Evolutionary conservation across 139 green algal species (phyloP), one percentile per base, ranked within the genome.

Genomic region (Chloropicon primus): DNA sequence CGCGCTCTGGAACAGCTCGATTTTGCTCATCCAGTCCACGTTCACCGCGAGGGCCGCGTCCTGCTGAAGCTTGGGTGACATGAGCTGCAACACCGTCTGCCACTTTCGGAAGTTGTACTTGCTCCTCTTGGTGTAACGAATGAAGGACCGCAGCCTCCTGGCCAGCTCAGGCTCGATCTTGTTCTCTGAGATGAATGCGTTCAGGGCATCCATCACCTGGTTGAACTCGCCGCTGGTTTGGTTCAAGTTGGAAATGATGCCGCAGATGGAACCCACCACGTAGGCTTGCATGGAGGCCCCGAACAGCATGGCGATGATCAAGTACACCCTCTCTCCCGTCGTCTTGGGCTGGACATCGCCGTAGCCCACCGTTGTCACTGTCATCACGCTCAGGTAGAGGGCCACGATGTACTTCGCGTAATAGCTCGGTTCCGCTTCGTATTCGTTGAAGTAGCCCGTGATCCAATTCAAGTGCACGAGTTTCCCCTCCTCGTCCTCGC

Each of bases 291-390:
- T 75, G 23, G 21, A 53, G 17, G 79, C 75, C n/a, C 74, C 74
- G 54, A 79, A 62, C 21, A 82, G 77, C 79, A 82, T 82, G 25
- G 74, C 74, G 28, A 82, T 25, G 79, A 82, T 76, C 2, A 28
- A 24, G 73, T 54, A 82, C 3, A 82, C 27, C 22, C 79, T 74
- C 74, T 82, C 79, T 2, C 10, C 24, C 2, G 25, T 79, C n/a
- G 74, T 71, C 24, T 25, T 82, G n/a, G 79, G 79, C 41, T 76
- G 22, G 54, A 82, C 28, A 75, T 82, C 79, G 26, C 79, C 79
- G 79, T 82, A 82, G 25, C 79, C 79, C 10, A 82, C 75, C 22
- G 79, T 82, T 25, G 27, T 76, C 73, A 82, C 75, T 21, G 79
- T 82, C 26, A 79, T 54, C 24, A 28, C 27, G 24, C 25, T 76